These are phyloP conservation scores for Amaranthus palmeri DNA, from an alignment of 148 eudicot genomes.

Conservation along the genomic window DNA sequence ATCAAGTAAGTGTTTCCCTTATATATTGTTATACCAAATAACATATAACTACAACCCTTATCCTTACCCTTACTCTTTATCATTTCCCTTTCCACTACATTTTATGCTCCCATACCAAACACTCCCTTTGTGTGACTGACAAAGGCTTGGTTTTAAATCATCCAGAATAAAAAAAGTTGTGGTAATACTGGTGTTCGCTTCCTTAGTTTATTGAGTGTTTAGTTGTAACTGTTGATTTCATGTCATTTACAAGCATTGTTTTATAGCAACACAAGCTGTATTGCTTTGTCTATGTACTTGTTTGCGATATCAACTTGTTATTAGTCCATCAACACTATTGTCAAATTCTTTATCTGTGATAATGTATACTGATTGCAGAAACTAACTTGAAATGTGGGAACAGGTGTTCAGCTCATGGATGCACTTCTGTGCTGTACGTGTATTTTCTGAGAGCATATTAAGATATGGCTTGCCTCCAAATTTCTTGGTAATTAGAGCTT, in stretches of 20 bases:
- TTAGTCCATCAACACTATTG: neutral
- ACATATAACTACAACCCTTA: too few species aligned
- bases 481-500: conserved; percentile 56
- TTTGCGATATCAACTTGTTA: neutral
- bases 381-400: conserved; percentile 10
- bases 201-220: neutral
- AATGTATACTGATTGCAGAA: neutral
- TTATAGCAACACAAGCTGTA: neutral
- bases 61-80: too few species aligned
- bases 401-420: conserved; percentile 83
- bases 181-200: neutral
- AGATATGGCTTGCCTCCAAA: conserved; percentile 96
- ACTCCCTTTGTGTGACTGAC: too few species aligned
- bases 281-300: neutral
- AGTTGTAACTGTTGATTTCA: neutral
- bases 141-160: too few species aligned
- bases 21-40: too few species aligned
- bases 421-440: conserved; percentile 90
- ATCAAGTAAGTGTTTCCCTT: too few species aligned
- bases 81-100: too few species aligned
- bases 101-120: too few species aligned
- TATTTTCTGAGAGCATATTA: conserved; percentile 80
- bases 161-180: too few species aligned
- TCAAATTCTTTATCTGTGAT: neutral
- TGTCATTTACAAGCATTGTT: neutral